phyloP scores from a whole-genome alignment of 139 green algal genomes.

The Picochlorum costavermella region DNA sequence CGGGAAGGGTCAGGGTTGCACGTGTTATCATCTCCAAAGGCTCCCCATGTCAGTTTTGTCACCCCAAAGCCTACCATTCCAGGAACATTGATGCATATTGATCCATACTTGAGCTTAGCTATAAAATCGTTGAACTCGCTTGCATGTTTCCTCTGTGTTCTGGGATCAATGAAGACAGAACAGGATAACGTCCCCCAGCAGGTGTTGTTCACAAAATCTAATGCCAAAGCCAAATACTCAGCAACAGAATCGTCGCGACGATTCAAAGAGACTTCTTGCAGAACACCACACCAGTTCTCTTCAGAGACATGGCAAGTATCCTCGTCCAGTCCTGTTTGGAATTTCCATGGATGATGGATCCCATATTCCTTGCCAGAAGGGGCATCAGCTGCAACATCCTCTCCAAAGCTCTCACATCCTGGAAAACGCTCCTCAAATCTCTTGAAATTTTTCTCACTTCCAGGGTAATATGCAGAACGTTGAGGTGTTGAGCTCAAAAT shows the following conservation, averaged over 20 bases:
- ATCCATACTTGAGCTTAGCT: constrained; percentile 59
- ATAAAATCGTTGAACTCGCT: constrained; percentile 43
- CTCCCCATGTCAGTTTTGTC: constrained; percentile 57
- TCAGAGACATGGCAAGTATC: constrained; percentile 30
- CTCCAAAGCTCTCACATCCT: constrained; percentile 28
- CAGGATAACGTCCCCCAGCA: constrained; percentile 63
- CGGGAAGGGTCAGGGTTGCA: constrained; percentile 9
- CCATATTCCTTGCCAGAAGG: constrained; percentile 8
- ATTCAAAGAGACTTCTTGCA: constrained; percentile 65
- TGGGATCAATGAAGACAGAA: constrained; percentile 43
- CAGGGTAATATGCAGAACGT: constrained; percentile 54
- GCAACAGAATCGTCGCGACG: constrained; percentile 24
- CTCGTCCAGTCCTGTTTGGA: constrained; percentile 35
- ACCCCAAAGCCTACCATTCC: constrained; percentile 40
- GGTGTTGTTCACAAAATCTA: constrained; percentile 54
- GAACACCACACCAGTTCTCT: constrained; percentile 71
- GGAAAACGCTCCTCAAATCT: constrained; percentile 35
- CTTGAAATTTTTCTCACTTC: constrained; percentile 13
- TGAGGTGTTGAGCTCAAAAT: constrained; percentile 18
- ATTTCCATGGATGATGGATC: constrained; percentile 26
- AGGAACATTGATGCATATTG: constrained; percentile 57
- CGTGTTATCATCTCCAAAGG: constrained; percentile 38
- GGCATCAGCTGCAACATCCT: constrained; percentile 3
- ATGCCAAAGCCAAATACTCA: constrained; percentile 45
- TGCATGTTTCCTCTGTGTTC: constrained; percentile 22